phyloP scores from a whole-genome alignment of 2,329 filamentous ascomycete genomes.

The Penicillium polonicum region DNA sequence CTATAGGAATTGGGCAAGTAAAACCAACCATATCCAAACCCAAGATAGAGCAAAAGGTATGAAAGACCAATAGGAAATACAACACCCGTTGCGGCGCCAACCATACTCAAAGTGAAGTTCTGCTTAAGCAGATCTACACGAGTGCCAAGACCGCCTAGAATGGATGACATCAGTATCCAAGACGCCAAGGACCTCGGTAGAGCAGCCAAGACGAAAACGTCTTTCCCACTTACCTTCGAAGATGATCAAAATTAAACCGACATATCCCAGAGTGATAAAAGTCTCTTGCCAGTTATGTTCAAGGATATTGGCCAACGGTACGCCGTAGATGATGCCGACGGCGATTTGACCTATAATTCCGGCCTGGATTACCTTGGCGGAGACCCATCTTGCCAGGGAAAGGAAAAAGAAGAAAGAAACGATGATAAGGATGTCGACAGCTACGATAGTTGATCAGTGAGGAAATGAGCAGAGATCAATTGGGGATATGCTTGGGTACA shows the following conservation, averaged over 20 bases:
- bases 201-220: not conserved
- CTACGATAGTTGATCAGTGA: slow-evolving; percentile 24
- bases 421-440: slow-evolving; percentile 43
- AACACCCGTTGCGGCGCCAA: slow-evolving; percentile 47
- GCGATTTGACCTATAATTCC: slow-evolving; percentile 51
- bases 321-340: slow-evolving; percentile 50
- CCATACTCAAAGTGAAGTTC: slow-evolving; percentile 45
- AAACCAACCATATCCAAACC: slow-evolving; percentile 42
- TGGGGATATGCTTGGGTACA: slow-evolving; percentile 13
- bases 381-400: slow-evolving; percentile 44
- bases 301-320: slow-evolving; percentile 49
- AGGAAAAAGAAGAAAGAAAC: slow-evolving; percentile 50
- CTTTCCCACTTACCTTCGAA: slow-evolving; percentile 40
- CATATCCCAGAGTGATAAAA: slow-evolving; percentile 49
- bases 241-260: slow-evolving; percentile 52
- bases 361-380: slow-evolving; percentile 44
- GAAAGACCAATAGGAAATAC: slow-evolving; percentile 49
- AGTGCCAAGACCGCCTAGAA: slow-evolving; percentile 46
- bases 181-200: not conserved
- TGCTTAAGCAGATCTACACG: slow-evolving; percentile 49
- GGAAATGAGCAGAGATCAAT: not conserved
- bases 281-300: slow-evolving; percentile 46
- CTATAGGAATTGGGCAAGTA: not conserved
- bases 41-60: slow-evolving; percentile 45
- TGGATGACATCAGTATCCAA: slow-evolving; percentile 10